phyloP scores from a whole-genome alignment of 306 rosid genomes.

The Cucurbita moschata region DNA sequence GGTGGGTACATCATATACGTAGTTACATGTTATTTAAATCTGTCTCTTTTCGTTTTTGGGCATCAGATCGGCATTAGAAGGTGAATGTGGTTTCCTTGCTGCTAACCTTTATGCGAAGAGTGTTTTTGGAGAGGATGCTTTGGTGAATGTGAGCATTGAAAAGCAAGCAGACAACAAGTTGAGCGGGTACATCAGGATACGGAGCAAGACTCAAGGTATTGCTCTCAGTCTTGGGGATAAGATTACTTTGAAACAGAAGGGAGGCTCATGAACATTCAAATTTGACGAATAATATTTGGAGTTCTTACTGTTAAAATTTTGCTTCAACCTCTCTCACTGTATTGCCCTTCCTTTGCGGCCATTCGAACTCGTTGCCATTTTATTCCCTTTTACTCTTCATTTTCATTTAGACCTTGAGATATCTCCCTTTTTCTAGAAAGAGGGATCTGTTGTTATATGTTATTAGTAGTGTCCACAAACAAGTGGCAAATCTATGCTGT shows the following conservation, averaged over 20 bases:
- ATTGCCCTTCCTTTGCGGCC: background rate
- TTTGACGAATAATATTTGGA: background rate
- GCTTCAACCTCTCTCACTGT: slow-evolving; percentile 1
- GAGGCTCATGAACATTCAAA: slow-evolving; percentile 30
- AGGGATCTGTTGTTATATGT: background rate
- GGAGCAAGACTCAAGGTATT: slow-evolving; percentile 99
- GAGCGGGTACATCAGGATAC: slow-evolving; percentile 90
- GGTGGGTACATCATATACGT: background rate
- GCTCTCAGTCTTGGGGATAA: slow-evolving; percentile 98
- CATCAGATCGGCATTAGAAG: slow-evolving; percentile 81
- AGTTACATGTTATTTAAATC: background rate
- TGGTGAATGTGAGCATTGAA: slow-evolving; percentile 91
- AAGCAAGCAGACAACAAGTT: slow-evolving; percentile 79
- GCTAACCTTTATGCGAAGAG: slow-evolving; percentile 95
- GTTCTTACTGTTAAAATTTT: slow-evolving; percentile 6
- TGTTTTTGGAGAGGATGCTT: slow-evolving; percentile 95
- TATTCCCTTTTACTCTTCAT: background rate
- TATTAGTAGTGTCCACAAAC: slow-evolving; percentile 2
- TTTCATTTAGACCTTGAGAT: background rate
- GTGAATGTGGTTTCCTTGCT: slow-evolving; percentile 93
- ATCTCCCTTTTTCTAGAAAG: background rate
- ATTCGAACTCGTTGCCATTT: background rate
- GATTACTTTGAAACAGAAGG: slow-evolving; percentile 98
- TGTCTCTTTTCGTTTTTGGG: background rate
- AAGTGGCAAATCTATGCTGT: slow-evolving; percentile 2